Evolutionary conservation across 2,329 filamentous ascomycete species (phyloP).

Genomic region (Diplodia corticola): DNA sequence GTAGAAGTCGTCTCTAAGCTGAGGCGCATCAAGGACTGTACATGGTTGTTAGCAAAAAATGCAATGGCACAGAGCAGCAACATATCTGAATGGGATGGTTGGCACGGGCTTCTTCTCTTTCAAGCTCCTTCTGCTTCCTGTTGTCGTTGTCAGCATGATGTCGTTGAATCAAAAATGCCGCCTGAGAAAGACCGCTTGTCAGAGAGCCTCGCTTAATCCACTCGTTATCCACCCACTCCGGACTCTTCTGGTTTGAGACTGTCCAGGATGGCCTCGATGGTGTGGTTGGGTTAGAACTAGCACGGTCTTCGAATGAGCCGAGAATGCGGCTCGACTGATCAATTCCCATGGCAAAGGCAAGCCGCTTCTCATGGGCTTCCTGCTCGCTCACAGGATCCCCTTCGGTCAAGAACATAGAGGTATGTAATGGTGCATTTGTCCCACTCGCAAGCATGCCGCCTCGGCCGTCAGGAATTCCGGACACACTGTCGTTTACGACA

Average conservation of each 20-base stretch:
- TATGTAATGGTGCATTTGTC: slow-evolving; percentile 68
- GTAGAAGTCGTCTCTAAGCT: slow-evolving; percentile 92
- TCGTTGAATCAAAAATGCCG: neutral
- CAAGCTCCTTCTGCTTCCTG: slow-evolving; percentile 31
- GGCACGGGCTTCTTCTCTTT: slow-evolving; percentile 55
- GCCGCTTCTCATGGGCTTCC: slow-evolving; percentile 68
- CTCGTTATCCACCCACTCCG: slow-evolving; percentile 44
- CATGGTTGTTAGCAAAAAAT: slow-evolving; percentile 34
- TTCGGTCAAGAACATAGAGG: slow-evolving; percentile 56
- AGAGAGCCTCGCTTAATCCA: slow-evolving; percentile 40
- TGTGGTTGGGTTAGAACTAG: neutral
- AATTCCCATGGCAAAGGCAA: slow-evolving; percentile 80
- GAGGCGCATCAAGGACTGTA: slow-evolving; percentile 83
- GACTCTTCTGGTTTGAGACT: neutral
- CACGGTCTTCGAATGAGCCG: slow-evolving; percentile 28
- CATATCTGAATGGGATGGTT: slow-evolving; percentile 74
- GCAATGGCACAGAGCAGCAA: slow-evolving; percentile 24
- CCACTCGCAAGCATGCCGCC: slow-evolving; percentile 67
- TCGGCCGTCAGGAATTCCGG: slow-evolving; percentile 59
- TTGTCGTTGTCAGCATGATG: slow-evolving; percentile 25
- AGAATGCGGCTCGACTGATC: slow-evolving; percentile 69
- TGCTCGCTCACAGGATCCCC: slow-evolving; percentile 59
- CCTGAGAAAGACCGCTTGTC: slow-evolving; percentile 29
- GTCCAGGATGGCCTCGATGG: neutral
- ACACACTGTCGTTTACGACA: slow-evolving; percentile 54